Evolutionary conservation across 495 filamentous ascomycete species (phyloP).

Genomic region (Aspergillus campestris): DNA sequence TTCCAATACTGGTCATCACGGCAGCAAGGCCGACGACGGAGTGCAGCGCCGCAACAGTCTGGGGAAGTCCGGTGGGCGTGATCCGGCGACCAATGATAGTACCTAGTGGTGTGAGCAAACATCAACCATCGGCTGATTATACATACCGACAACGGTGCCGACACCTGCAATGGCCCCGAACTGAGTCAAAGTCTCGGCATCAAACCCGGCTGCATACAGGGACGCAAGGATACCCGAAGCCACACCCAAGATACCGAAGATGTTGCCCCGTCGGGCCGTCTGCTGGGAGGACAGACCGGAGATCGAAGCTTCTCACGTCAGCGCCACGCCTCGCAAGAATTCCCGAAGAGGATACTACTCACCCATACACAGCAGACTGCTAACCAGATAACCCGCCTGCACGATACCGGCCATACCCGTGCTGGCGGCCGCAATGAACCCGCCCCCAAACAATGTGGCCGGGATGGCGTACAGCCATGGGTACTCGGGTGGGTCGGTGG

Average conservation of each 20-base stretch:
- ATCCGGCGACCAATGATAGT: constrained; percentile 72
- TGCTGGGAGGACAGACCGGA: constrained; percentile 65
- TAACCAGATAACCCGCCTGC: constrained; percentile 72
- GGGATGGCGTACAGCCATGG: constrained; percentile 76
- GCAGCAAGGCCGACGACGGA: constrained; percentile 77
- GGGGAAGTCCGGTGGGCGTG: constrained; percentile 70
- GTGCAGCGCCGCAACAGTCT: constrained; percentile 73
- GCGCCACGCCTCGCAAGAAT: background rate
- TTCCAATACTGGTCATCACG: constrained; percentile 73
- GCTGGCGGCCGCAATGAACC: constrained; percentile 63
- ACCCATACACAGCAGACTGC: constrained; percentile 66
- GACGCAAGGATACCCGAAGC: constrained; percentile 69
- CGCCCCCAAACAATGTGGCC: constrained; percentile 62
- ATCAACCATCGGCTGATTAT: too few relatives aligned
- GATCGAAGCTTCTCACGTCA: constrained; percentile 39
- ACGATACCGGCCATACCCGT: constrained; percentile 74
- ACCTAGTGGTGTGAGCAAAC: constrained; percentile 20
- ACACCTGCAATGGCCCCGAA: constrained; percentile 62
- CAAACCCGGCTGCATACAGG: constrained; percentile 67
- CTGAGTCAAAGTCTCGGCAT: constrained; percentile 61
- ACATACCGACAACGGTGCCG: constrained; percentile 48
- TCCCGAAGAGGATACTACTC: constrained; percentile 1
- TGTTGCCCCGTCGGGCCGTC: constrained; percentile 71
- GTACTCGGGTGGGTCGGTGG: constrained; percentile 74
- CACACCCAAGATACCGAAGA: constrained; percentile 73